A percentile compares a stretch with the other conserved stretches of the same genome.
Conservation (phyloP, 225 moss, liverwort and hornwort genomes). For the Anthoceros angustus region DNA sequence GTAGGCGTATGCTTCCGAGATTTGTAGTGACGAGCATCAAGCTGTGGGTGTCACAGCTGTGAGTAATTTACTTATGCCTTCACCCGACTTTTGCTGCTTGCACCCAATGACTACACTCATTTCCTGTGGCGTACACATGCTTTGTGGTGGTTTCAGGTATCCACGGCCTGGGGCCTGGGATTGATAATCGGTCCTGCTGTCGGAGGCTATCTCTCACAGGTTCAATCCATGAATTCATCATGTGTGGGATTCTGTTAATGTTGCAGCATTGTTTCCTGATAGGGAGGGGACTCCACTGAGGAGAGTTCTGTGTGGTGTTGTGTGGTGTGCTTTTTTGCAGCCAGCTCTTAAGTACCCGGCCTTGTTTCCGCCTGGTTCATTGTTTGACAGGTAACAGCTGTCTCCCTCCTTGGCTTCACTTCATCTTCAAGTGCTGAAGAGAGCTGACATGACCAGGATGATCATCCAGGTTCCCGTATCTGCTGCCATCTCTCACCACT, state of each 20-base stretch:
- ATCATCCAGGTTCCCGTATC: slow-evolving; percentile 7
- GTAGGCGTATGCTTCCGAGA: slow-evolving; percentile 75
- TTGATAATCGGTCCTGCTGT: slow-evolving; percentile 5
- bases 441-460: background rate
- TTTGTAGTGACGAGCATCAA: slow-evolving; percentile 60
- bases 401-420: background rate
- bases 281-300: too few relatives aligned
- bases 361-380: slow-evolving; percentile 2
- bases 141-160: background rate
- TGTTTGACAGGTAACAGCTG: background rate
- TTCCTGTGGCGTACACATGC: background rate
- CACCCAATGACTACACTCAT: background rate
- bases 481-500: slow-evolving; percentile 20
- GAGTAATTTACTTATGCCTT: slow-evolving; percentile 13
- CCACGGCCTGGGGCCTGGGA: slow-evolving; percentile 1
- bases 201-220: slow-evolving; percentile 6
- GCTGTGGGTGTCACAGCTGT: slow-evolving; percentile 57
- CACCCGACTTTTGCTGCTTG: background rate
- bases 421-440: background rate
- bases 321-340: background rate
- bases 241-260: background rate
- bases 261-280: background rate
- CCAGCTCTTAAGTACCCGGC: slow-evolving; percentile 6
- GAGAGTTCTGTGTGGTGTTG: too few relatives aligned
- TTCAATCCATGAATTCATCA: background rate